These are phyloP conservation scores for Lizonia empirigonia DNA, from an alignment of 2,329 filamentous ascomycete genomes.

Conservation along the genomic window DNA sequence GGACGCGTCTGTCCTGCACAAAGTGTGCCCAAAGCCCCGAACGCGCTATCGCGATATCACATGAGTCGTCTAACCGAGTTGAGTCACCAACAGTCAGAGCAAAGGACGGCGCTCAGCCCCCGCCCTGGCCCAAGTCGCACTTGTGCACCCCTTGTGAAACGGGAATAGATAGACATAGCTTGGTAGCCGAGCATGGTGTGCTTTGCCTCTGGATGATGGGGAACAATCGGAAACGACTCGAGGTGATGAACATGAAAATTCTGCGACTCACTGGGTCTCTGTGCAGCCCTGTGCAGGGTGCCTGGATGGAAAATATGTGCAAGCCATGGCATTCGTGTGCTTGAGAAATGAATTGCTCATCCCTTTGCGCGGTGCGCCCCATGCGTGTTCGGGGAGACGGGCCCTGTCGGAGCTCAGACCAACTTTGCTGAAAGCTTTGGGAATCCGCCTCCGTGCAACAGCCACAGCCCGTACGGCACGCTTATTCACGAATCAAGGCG, in stretches of 20 bases:
- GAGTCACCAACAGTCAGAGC: conserved; percentile 35
- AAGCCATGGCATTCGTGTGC: conserved; percentile 13
- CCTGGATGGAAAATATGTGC: conserved; percentile 10
- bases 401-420: conserved; percentile 35
- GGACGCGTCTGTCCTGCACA: conserved; percentile 14
- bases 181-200: conserved; percentile 19
- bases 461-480: conserved; percentile 35
- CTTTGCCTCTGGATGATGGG: conserved; percentile 6
- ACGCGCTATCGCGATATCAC: conserved; percentile 48
- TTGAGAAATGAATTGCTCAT: conserved; percentile 20
- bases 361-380: conserved; percentile 32
- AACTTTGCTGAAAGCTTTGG: conserved; percentile 26
- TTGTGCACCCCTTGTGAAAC: conserved; percentile 43
- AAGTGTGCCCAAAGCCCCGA: conserved; percentile 26
- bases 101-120: conserved; percentile 24
- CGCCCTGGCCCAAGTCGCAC: conserved; percentile 28
- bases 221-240: conserved; percentile 14
- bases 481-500: conserved; percentile 33
- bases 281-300: conserved; percentile 15
- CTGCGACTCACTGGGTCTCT: conserved; percentile 11
- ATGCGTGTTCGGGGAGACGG: conserved; percentile 20
- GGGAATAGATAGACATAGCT: conserved; percentile 27
- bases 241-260: conserved; percentile 12
- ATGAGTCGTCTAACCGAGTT: conserved; percentile 33
- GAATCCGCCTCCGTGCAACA: conserved; percentile 30